Evolutionary conservation across 306 rosid genomes (phyloP), one percentile per base, ranked within the genome.

Genomic region (Cucurbita moschata): DNA sequence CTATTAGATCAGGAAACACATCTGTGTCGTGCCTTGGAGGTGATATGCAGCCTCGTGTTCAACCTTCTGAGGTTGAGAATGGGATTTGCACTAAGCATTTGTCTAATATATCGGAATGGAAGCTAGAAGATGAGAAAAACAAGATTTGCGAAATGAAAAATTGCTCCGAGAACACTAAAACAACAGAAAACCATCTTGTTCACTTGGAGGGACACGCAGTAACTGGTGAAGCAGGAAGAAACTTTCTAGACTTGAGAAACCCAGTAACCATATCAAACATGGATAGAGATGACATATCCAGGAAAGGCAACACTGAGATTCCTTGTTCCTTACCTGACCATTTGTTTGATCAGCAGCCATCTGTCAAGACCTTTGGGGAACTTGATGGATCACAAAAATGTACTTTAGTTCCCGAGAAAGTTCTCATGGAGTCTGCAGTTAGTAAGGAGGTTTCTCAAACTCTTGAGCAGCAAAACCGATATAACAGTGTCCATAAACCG

Each of bases 401-500:
- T 46, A 76, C 47, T 77, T 18, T 43, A 30, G 62, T 73, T 37
- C 65, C 72, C 4, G 76, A 59, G 76, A 54, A 74, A 65, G 23
- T 83, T 70, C 82, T 72, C 43, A 62, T 65, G 68, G 78, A 75
- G 71, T 77, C 89, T 54, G 52, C 71, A 43, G 77, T 77, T 39
- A 18, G 73, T 66, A 76, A 77, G 51, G 72, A 72, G 55, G 40
- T 43, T 80, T 72, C 64, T 59, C 68, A 59, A 49, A 66, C 74
- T 78, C 72, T 81, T 42, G 26, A 78, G 56, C 71, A 59, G 62
- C 67, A 40, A 61, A 77, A 74, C 70, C 80, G 68, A 10, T 7
- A 62, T 72, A 83, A 81, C 79, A 77, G 26, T 77, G 76, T 54
- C 65, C 80, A 78, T 77, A 82, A 79, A 51, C 40, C 19, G 79